Evolutionary conservation across 257 asterid genomes (phyloP).

Genomic region (Lantana camara): DNA sequence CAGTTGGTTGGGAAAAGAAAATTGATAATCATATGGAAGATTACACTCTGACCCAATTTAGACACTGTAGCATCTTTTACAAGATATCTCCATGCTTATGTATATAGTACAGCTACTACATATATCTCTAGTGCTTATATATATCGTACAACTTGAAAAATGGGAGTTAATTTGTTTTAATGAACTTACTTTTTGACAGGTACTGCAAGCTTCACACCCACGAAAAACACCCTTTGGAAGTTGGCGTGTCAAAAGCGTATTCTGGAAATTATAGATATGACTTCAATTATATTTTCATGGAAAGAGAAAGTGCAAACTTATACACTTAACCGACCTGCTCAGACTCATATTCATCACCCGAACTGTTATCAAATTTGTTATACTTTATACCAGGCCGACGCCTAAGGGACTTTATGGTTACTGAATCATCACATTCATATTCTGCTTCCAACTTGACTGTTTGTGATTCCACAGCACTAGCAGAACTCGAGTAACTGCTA

Average conservation of each 20-base stretch:
- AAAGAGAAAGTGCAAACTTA: constrained; percentile 10
- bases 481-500: constrained; percentile 38
- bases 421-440: constrained; percentile 45
- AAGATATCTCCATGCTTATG: too few species aligned
- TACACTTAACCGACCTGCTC: constrained; percentile 56
- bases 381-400: constrained; percentile 58
- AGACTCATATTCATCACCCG: constrained; percentile 70
- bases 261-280: constrained; percentile 40
- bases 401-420: constrained; percentile 47
- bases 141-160: not conserved
- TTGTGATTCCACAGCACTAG: constrained; percentile 40
- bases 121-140: constrained; percentile 7
- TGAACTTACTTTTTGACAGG: constrained; percentile 80
- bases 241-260: constrained; percentile 31
- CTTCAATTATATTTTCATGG: constrained; percentile 18
- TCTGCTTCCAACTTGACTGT: constrained; percentile 44
- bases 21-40: too few species aligned
- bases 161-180: not conserved
- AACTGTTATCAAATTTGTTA: constrained; percentile 50
- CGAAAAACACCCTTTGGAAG: constrained; percentile 88
- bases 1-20: too few species aligned
- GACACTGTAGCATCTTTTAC: not conserved
- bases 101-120: not conserved
- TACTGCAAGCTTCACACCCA: constrained; percentile 80
- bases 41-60: not conserved